phyloP scores from a whole-genome alignment of 1,284 basidiomycete genomes.

The Tetrapyrgos nigripes region DNA sequence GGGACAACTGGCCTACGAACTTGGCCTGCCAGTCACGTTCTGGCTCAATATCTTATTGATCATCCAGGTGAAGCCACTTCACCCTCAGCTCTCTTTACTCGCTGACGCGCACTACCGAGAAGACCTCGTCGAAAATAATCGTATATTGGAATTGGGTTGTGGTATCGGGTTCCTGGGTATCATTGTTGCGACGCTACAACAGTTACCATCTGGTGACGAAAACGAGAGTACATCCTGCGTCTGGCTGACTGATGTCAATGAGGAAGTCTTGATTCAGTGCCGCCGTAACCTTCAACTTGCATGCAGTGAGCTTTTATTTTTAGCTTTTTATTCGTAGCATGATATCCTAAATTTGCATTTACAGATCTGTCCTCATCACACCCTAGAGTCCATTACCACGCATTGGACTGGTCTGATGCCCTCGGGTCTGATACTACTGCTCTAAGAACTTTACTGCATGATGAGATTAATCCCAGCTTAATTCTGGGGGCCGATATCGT shows the following conservation, averaged over 20 bases:
- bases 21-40: conserved; percentile 74
- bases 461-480: conserved; percentile 54
- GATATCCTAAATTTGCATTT: background rate
- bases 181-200: conserved; percentile 61
- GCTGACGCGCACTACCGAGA: conserved; percentile 1
- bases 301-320: conserved; percentile 59
- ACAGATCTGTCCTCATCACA: conserved; percentile 60
- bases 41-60: conserved; percentile 65
- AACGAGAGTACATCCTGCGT: conserved; percentile 33
- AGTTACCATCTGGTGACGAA: conserved; percentile 8
- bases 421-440: conserved; percentile 35
- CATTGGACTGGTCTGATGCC: conserved; percentile 72
- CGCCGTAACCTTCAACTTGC: conserved; percentile 59
- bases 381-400: conserved; percentile 46
- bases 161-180: conserved; percentile 78
- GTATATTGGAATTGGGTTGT: conserved; percentile 74
- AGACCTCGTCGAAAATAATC: conserved; percentile 57
- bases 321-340: background rate
- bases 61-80: conserved; percentile 50
- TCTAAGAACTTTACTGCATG: conserved; percentile 40
- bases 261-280: conserved; percentile 69
- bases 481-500: conserved; percentile 79
- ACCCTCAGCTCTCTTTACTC: background rate
- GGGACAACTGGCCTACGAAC: conserved; percentile 82
- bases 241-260: conserved; percentile 71